Evolutionary conservation across 768 basidiomycete species (phyloP), one percentile per base, ranked within the genome.

Genomic region (Naganishia onofrii): DNA sequence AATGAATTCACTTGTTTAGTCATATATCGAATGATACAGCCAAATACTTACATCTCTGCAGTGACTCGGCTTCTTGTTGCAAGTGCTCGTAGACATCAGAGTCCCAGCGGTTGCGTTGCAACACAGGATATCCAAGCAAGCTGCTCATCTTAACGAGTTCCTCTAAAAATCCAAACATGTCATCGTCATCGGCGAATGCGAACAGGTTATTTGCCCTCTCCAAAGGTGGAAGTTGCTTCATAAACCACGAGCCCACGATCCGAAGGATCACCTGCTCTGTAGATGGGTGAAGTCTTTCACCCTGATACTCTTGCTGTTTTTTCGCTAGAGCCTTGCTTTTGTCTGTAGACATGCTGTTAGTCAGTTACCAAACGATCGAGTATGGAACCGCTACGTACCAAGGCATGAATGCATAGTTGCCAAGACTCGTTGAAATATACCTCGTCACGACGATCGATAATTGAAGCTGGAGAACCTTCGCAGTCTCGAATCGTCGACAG

Each of bases 211-310:
- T 36, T 5, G 69, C 69, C 29, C 48, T 34, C 32, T 65, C 56
- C n/a, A 70, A 36, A 28, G 60, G 52, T 10, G 60, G 36, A 19
- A 65, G 15, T n/a, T 70, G 69, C n/a, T 66, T 70, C 42, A 66
- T 51, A 5, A 70, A 48, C 46, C 57, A 70, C 23, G 63, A 65
- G 19, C 69, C 54, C 5, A 51, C n/a, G 6, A 34, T 34, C 29
- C 54, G 31, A 21, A 66, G 23, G 10, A 54, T 42, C 15, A 52
- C 42, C 10, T 32, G 23, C 31, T 66, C 65, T 0, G 26, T 48
- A 3, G 52, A 44, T 3, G 60, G 38, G 9, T 38, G 42, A 10
- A 63, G 17, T 28, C 60, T 38, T 44, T 44, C 60, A 26, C 38
- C 60, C 26, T 63, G 60, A 29, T 63, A 63, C 36, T 44, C 36